phyloP scores from a whole-genome alignment of 2,329 filamentous ascomycete genomes.

The Parascedosporium putredinis region DNA sequence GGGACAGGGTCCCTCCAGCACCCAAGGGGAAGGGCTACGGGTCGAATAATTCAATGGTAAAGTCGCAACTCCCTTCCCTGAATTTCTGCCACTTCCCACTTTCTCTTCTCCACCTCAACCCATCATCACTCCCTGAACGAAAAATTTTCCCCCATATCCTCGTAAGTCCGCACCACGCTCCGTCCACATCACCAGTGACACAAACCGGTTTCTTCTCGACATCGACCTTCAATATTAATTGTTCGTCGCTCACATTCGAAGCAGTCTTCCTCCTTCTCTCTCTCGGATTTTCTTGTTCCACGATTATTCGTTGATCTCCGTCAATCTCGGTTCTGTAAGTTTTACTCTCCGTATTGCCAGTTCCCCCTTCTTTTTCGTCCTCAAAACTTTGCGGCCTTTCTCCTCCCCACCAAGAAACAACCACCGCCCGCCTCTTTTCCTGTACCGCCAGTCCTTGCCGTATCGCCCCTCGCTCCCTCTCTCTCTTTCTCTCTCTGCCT shows the following conservation, averaged over 20 bases:
- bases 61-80: constrained; percentile 4
- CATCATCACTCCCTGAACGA: background rate
- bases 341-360: background rate
- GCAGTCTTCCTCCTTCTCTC: too few relatives aligned
- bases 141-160: constrained; percentile 8
- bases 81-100: constrained; percentile 4
- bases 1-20: too few relatives aligned
- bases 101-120: constrained; percentile 3
- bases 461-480: too few relatives aligned
- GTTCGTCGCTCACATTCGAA: too few relatives aligned
- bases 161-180: constrained; percentile 6
- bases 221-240: background rate
- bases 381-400: too few relatives aligned
- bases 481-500: too few relatives aligned
- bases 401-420: too few relatives aligned
- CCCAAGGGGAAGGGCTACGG: too few relatives aligned
- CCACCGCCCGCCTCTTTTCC: too few relatives aligned
- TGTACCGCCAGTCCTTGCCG: too few relatives aligned
- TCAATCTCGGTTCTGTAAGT: background rate
- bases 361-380: too few relatives aligned
- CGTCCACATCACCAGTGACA: background rate
- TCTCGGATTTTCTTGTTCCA: background rate
- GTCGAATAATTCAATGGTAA: too few relatives aligned
- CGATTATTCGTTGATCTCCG: background rate
- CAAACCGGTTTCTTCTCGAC: background rate